A percentile compares a stretch with the other conserved stretches of the same genome.
These are phyloP conservation scores for Berberis vulgaris DNA, from an alignment of 164 flowering plant genomes.

Conservation along the genomic window DNA sequence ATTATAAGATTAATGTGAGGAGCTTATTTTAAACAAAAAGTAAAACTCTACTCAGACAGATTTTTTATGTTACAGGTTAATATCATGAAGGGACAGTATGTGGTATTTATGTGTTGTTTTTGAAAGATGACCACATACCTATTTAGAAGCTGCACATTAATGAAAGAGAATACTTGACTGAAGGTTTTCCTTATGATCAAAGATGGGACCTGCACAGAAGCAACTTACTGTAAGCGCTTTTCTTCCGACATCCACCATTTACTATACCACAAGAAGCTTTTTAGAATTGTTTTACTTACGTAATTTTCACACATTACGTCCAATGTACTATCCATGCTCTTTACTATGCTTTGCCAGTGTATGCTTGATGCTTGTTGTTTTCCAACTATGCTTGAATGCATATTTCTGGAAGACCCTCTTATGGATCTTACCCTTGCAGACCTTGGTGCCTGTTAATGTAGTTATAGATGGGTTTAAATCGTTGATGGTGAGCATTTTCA, in stretches of 20 bases:
- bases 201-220: slow-evolving; percentile 48
- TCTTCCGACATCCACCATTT: no score
- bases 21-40: background rate
- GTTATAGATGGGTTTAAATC: background rate
- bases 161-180: slow-evolving; percentile 71
- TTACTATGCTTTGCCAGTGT: slow-evolving; percentile 75
- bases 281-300: slow-evolving; percentile 28
- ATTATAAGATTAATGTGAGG: background rate
- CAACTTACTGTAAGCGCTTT: no score
- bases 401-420: slow-evolving; percentile 53
- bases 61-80: background rate
- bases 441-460: slow-evolving; percentile 59
- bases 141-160: slow-evolving; percentile 73
- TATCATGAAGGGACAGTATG: background rate
- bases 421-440: slow-evolving; percentile 48
- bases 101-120: background rate
- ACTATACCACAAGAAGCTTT: background rate
- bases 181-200: slow-evolving; percentile 55
- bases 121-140: slow-evolving; percentile 29
- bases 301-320: slow-evolving; percentile 37
- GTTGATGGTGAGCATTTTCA: background rate
- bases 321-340: slow-evolving; percentile 38
- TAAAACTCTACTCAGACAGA: background rate
- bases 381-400: slow-evolving; percentile 49
- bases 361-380: slow-evolving; percentile 60